phyloP scores from a whole-genome alignment of 176 grass and related monocot genomes.

The Aegilops bicornis region DNA sequence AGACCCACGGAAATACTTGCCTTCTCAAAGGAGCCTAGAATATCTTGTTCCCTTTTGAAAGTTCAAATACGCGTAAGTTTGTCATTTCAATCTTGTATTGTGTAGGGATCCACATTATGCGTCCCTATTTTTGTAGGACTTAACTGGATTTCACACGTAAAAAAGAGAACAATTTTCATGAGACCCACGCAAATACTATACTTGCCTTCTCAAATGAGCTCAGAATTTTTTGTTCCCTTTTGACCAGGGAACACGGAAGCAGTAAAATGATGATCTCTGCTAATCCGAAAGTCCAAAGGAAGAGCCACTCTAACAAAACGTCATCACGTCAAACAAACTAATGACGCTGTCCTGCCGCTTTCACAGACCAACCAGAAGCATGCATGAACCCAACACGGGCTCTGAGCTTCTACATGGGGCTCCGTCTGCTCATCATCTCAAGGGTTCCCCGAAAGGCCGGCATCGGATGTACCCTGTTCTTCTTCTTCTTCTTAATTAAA shows the following conservation, averaged over 20 bases:
- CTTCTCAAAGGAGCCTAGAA: neutral
- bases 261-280: neutral
- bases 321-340: neutral
- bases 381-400: neutral
- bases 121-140: too few species aligned
- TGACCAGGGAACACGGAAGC: neutral
- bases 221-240: neutral
- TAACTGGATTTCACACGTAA: neutral
- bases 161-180: neutral
- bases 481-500: neutral
- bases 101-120: neutral
- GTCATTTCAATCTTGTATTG: neutral
- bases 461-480: neutral
- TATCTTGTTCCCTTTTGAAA: too few species aligned
- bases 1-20: neutral
- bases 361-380: neutral
- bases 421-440: constrained; percentile 22
- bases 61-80: too few species aligned
- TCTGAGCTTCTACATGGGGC: neutral
- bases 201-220: neutral
- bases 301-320: neutral
- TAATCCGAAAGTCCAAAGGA: neutral
- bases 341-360: constrained; percentile 7
- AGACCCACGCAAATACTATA: neutral
- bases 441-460: constrained; percentile 30